Percentiles rank a stretch among this genome's conserved stretches.
These are phyloP conservation scores for Sphaerostilbella broomeana DNA, from an alignment of 2,329 filamentous ascomycete species.

Conservation along the genomic window DNA sequence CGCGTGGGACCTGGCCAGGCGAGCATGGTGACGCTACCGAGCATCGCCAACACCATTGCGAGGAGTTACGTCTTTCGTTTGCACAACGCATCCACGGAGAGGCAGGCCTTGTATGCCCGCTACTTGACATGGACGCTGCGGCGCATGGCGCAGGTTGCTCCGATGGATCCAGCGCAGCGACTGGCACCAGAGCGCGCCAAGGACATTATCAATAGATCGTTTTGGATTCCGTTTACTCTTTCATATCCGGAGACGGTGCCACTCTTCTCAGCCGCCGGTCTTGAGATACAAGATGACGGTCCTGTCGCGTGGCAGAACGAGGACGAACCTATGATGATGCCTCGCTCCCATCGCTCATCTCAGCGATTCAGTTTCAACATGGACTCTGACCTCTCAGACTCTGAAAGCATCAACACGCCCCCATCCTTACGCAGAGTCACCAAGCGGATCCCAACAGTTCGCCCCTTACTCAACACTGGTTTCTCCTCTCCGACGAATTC, in stretches of 20 bases:
- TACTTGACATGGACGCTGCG: slow-evolving; percentile 32
- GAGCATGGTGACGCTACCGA: slow-evolving; percentile 28
- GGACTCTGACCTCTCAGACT: slow-evolving; percentile 6
- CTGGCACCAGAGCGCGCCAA: slow-evolving; percentile 15
- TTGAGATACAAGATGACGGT: slow-evolving; percentile 17
- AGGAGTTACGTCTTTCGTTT: slow-evolving; percentile 25
- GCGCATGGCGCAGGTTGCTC: slow-evolving; percentile 21
- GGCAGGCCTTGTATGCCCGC: slow-evolving; percentile 19
- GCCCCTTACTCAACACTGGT: neutral
- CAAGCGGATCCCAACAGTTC: slow-evolving; percentile 4
- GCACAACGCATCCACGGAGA: slow-evolving; percentile 10
- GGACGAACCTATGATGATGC: neutral
- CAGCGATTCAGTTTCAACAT: slow-evolving; percentile 6
- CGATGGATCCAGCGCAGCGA: slow-evolving; percentile 15
- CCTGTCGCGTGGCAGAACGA: slow-evolving; percentile 7
- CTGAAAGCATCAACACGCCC: neutral
- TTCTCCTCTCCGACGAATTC: slow-evolving; percentile 10
- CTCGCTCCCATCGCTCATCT: slow-evolving; percentile 1
- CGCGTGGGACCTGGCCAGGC: slow-evolving; percentile 16
- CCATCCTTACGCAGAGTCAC: slow-evolving; percentile 12
- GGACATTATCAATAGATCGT: slow-evolving; percentile 20
- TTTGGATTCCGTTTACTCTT: slow-evolving; percentile 27
- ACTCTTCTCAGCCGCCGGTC: slow-evolving; percentile 26
- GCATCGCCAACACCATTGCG: slow-evolving; percentile 30
- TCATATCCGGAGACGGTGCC: slow-evolving; percentile 23